These are phyloP conservation scores for Rubus idaeus DNA, from an alignment of 306 rosid species.

Conservation along the genomic window DNA sequence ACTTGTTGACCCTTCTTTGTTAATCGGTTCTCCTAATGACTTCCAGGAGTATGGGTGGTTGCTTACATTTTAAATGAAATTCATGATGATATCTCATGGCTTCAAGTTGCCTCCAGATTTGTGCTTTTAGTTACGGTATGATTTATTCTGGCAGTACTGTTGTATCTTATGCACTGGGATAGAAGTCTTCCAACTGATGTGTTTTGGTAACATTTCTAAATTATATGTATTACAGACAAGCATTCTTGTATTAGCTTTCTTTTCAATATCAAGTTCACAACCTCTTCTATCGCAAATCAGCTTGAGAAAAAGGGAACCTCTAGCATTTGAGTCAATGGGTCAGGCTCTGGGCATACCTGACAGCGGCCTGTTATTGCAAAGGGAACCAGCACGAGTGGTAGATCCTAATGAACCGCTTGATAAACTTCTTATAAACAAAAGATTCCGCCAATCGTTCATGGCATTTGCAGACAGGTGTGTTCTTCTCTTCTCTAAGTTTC, in stretches of 20 bases:
- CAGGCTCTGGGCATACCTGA: constrained; percentile 96
- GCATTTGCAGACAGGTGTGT: constrained; percentile 88
- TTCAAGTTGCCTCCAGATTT: constrained; percentile 85
- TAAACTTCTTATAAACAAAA: constrained; percentile 76
- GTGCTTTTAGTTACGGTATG: constrained; percentile 73
- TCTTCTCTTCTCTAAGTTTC: constrained; percentile 16
- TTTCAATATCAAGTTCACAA: constrained; percentile 92
- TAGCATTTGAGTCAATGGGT: constrained; percentile 80
- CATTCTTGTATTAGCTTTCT: constrained; percentile 74
- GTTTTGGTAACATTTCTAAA: constrained; percentile 33
- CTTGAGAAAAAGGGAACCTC: constrained; percentile 72
- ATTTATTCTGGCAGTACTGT: constrained; percentile 15
- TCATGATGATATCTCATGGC: constrained; percentile 80
- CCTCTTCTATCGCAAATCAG: constrained; percentile 95
- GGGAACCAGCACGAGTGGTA: constrained; percentile 50
- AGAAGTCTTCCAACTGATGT: constrained; percentile 3
- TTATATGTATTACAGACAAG: constrained; percentile 65
- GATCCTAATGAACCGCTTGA: constrained; percentile 82
- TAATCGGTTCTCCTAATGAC: constrained; percentile 28
- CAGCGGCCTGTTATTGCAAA: constrained; percentile 63
- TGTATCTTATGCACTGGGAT: constrained; percentile 16
- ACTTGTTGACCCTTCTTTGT: constrained; percentile 18
- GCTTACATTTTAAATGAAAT: constrained; percentile 78
- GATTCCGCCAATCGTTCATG: constrained; percentile 87
- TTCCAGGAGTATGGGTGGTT: constrained; percentile 78